phyloP scores from a whole-genome alignment of 352 stramenopile species.

The Thraustotheca clavata region DNA sequence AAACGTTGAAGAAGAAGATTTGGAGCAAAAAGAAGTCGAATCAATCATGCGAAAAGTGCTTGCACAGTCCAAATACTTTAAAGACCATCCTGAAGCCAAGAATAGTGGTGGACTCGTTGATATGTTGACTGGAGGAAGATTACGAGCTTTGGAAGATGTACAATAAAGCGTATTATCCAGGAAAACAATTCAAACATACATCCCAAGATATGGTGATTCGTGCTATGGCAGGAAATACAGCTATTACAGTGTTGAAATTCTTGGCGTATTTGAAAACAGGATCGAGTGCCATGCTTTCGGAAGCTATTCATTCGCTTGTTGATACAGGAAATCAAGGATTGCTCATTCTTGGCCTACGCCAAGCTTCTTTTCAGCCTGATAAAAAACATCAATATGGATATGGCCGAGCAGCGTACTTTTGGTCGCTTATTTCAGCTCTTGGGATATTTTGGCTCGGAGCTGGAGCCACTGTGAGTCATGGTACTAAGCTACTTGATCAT shows the following conservation, averaged over 20 bases:
- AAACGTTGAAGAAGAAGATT: constrained; percentile 12
- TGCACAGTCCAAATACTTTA: constrained; percentile 15
- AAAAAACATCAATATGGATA: constrained; percentile 96
- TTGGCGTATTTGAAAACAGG: constrained; percentile 88
- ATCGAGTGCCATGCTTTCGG: constrained; percentile 94
- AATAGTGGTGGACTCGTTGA: constrained; percentile 13
- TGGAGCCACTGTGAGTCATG: constrained; percentile 92
- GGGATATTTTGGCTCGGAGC: constrained; percentile 97
- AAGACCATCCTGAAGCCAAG: background rate
- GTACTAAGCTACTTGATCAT: constrained; percentile 31
- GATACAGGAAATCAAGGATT: constrained; percentile 97
- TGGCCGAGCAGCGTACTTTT: constrained; percentile 97
- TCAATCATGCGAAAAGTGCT: constrained; percentile 19
- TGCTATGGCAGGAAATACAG: constrained; percentile 91
- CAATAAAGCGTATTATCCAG: constrained; percentile 80
- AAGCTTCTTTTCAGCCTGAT: constrained; percentile 84
- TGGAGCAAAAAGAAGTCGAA: constrained; percentile 20
- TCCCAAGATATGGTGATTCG: constrained; percentile 71
- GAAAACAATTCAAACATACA: constrained; percentile 66
- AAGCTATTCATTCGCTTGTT: constrained; percentile 96
- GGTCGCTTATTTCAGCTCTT: constrained; percentile 96
- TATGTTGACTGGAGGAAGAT: constrained; percentile 11
- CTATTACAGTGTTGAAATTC: constrained; percentile 91
- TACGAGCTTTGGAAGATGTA: constrained; percentile 51
- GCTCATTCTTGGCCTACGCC: constrained; percentile 72